Base-by-base conservation (phyloP, 163 green algal genomes). In the Coccomyxa subellipsoidea region DNA sequence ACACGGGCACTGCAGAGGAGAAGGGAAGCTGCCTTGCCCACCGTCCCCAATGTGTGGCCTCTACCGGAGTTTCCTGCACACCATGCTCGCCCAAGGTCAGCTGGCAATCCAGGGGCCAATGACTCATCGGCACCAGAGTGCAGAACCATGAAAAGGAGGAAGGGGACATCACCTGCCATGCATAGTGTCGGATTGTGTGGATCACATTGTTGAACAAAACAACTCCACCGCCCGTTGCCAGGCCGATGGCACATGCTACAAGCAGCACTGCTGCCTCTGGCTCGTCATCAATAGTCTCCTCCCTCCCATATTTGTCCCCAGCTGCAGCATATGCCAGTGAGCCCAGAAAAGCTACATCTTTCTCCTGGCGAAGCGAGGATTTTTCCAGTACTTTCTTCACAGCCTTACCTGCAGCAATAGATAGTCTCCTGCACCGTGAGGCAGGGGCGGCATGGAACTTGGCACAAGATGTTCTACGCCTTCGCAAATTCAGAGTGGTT, bases 151-250 rank as follows among this genome's bases (percentile, higher is more conserved):
- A n/a, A n/a, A n/a, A n/a, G n/a, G n/a, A n/a, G n/a, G n/a, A n/a
- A n/a, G n/a, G n/a, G n/a, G n/a, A 59, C 25, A 36, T 34, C 21
- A 80, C 80, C 35, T 83, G 53, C 84, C 84, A 92, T 3, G 87
- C 75, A 4, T 79, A 10, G 27, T 90, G 70, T 2, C 83, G 72
- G 21, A 93, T 88, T 10, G 9, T 38, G 31, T 90, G 80, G 37
- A 93, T 89, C 0, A 77, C 80, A n/a, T 84, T 70, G 66, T 93
- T 93, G 82, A 93, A 92, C 7, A 85, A 7, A 32, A 93, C 89
- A 15, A 93, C 90, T 34, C 84, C 77, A 12, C 71, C 83, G 25
- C 89, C 89, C 31, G 89, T 91, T 27, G 66, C 76, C 54, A 92
- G 34, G 31, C 89, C 89, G 10, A 93, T 86, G 37, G 32, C 83